phyloP scores from a whole-genome alignment of 208 protist genomes.

The Angomonas deanei region DNA sequence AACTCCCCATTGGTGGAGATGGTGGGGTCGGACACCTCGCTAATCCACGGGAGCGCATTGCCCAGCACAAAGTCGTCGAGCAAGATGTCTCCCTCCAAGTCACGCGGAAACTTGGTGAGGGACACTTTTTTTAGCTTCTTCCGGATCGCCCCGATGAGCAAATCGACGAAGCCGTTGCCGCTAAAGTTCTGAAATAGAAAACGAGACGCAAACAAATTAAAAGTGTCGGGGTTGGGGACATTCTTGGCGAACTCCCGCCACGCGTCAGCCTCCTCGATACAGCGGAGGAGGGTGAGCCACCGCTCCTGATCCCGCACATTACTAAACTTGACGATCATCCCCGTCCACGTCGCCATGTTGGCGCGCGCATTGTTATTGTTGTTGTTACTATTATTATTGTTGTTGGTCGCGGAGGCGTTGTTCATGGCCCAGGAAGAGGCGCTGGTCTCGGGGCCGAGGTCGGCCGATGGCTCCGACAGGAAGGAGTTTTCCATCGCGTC shows the following conservation, averaged over 20 bases:
- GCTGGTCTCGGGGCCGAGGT: neutral
- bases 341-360: slow-evolving; percentile 26
- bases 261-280: slow-evolving; percentile 34
- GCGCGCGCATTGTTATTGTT: neutral
- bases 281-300: slow-evolving; percentile 51
- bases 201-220: slow-evolving; percentile 68
- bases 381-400: neutral
- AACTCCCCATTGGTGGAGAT: slow-evolving; percentile 69
- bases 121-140: slow-evolving; percentile 60
- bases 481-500: neutral
- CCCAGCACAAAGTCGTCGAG: slow-evolving; percentile 74
- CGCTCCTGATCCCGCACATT: slow-evolving; percentile 58
- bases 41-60: slow-evolving; percentile 63
- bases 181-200: slow-evolving; percentile 81
- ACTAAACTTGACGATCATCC: slow-evolving; percentile 55
- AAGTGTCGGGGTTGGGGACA: slow-evolving; percentile 52
- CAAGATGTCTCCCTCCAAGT: slow-evolving; percentile 58
- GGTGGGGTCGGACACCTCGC: slow-evolving; percentile 50
- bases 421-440: neutral
- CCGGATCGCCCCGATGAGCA: slow-evolving; percentile 43
- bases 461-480: neutral
- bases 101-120: slow-evolving; percentile 68
- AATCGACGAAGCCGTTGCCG: slow-evolving; percentile 30
- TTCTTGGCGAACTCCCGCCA: slow-evolving; percentile 61
- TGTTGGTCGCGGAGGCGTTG: neutral